phyloP scores from a whole-genome alignment of 2,329 filamentous ascomycete genomes.

The Aspergillus pseudonomiae region DNA sequence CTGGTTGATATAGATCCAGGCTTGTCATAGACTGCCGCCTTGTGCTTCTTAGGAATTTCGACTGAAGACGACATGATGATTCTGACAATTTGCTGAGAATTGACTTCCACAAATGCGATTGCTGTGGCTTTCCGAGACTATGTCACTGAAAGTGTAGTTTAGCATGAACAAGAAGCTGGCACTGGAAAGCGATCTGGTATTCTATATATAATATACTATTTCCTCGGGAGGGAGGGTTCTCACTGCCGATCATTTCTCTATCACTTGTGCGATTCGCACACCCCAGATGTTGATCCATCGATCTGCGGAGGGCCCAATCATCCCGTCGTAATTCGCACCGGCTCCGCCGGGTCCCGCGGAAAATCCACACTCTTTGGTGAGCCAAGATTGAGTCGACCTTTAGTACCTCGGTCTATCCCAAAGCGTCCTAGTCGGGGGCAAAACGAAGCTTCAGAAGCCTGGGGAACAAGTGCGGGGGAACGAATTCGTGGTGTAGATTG shows the following conservation, averaged over 20 bases:
- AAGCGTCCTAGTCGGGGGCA: no score
- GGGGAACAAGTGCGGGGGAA: background rate
- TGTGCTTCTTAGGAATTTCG: background rate
- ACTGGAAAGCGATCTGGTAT: no score
- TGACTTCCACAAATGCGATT: background rate
- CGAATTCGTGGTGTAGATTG: no score
- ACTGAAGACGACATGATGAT: background rate
- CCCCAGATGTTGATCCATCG: background rate
- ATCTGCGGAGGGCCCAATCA: background rate
- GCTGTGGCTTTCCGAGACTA: background rate
- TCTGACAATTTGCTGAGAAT: background rate
- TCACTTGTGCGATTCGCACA: background rate
- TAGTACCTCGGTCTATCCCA: no score
- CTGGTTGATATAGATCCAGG: background rate
- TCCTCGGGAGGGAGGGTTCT: no score
- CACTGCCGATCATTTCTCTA: background rate
- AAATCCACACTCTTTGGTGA: background rate
- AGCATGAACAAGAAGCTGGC: no score
- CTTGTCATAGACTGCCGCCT: conserved; percentile 29
- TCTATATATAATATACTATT: background rate
- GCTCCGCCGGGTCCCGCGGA: background rate
- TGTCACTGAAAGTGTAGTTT: background rate
- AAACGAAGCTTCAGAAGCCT: background rate
- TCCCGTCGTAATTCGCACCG: background rate
- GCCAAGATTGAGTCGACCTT: no score